Percentiles rank a stretch among this genome's conserved stretches.
Evolutionary conservation across 2,329 filamentous ascomycete genomes (phyloP).

Genomic region (Chaetomiaceae sp.): DNA sequence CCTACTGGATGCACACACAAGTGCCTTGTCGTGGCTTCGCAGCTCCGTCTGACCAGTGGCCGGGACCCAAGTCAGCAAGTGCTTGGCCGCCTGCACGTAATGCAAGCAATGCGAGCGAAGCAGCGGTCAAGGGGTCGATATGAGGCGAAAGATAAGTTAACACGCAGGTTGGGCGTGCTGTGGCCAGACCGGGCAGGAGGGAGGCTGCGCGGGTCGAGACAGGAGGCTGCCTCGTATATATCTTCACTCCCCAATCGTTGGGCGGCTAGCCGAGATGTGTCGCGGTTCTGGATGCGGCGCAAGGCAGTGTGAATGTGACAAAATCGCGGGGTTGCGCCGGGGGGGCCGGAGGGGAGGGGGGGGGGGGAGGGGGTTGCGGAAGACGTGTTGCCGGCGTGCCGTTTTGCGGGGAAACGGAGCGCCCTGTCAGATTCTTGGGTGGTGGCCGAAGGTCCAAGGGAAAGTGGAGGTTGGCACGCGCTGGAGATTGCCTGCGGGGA

Average conservation of each 20-base stretch:
- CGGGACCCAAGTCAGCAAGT: constrained; percentile 20
- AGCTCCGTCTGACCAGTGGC: constrained; percentile 14
- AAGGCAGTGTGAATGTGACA: constrained; percentile 2
- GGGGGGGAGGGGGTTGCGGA: not conserved
- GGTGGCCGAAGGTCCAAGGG: no score
- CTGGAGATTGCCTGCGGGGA: no score
- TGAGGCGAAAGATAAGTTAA: constrained; percentile 1
- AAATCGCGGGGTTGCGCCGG: constrained; percentile 1
- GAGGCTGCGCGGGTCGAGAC: not conserved
- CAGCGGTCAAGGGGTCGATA: not conserved
- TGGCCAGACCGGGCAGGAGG: not conserved
- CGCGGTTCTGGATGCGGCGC: not conserved
- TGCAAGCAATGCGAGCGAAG: constrained; percentile 11
- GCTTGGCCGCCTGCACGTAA: no score
- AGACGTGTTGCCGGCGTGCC: not conserved
- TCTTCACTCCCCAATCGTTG: not conserved
- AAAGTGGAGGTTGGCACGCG: no score
- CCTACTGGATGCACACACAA: no score
- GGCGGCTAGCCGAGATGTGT: not conserved
- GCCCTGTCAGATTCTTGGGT: not conserved
- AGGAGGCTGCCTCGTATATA: constrained; percentile 1
- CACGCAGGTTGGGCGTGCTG: constrained; percentile 3
- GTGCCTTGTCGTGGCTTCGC: constrained; percentile 19
- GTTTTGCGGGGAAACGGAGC: not conserved
- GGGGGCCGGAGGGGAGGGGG: not conserved